Percentiles rank a stretch among this genome's conserved stretches.
These are phyloP conservation scores for Brassica balearica DNA, from an alignment of 441 rosid genomes.

Conservation along the genomic window DNA sequence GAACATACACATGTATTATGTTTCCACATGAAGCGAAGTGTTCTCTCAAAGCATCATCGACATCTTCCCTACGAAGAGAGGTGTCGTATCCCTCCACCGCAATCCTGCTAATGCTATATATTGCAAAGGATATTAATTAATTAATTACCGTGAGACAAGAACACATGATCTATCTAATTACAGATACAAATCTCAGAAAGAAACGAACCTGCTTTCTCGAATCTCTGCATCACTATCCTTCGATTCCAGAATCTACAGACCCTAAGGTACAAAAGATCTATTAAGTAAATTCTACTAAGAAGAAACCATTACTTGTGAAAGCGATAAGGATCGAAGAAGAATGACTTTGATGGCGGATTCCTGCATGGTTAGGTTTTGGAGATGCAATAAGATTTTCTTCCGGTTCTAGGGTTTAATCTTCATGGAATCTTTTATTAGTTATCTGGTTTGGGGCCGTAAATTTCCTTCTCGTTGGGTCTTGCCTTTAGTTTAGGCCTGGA, in stretches of 20 bases:
- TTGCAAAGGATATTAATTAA: neutral
- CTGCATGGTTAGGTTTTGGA: neutral
- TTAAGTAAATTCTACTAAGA: neutral
- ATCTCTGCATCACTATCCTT: neutral
- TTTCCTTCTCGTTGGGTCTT: too few relatives aligned
- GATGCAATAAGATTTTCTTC: neutral
- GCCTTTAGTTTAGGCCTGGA: too few relatives aligned
- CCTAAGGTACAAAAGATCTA: neutral
- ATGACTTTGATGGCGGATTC: neutral
- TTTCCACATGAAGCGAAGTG: neutral
- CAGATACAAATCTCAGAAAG: neutral
- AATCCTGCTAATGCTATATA: neutral
- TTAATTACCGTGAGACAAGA: neutral
- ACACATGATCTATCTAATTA: neutral
- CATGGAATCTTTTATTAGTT: too few relatives aligned
- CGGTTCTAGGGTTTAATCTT: too few relatives aligned
- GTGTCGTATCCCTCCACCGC: neutral
- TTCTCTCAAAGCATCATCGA: neutral
- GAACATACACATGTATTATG: neutral
- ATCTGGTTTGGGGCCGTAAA: too few relatives aligned
- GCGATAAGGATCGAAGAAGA: neutral
- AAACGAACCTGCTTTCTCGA: neutral
- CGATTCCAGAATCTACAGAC: neutral
- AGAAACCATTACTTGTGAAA: neutral
- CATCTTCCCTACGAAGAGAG: neutral